Evolutionary conservation across 2,329 filamentous ascomycete species (phyloP).

Genomic region (Leptodontidium sp.): DNA sequence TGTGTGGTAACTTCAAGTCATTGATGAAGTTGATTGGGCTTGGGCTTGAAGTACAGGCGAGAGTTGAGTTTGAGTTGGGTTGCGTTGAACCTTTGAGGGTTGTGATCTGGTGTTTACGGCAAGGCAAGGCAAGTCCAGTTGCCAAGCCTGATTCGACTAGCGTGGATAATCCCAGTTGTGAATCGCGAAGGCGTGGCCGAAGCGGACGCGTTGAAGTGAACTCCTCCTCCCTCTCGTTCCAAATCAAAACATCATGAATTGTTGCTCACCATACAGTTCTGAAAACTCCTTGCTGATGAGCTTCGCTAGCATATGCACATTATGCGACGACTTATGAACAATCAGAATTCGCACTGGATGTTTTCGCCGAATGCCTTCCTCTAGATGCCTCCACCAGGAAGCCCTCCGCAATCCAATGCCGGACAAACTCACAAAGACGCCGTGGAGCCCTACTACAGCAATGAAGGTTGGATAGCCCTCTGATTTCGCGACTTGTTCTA

Average conservation of each 20-base stretch:
- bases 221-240: neutral
- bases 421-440: slow-evolving; percentile 31
- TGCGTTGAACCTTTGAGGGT: neutral
- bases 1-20: neutral
- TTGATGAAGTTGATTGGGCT: neutral
- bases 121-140: neutral
- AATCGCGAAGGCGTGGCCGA: neutral
- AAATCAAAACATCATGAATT: slow-evolving; percentile 19
- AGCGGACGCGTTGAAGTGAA: slow-evolving; percentile 6
- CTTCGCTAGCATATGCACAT: slow-evolving; percentile 27
- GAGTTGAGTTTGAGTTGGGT: slow-evolving; percentile 1
- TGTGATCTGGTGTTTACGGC: neutral
- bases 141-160: slow-evolving; percentile 5
- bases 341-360: slow-evolving; percentile 19
- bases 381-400: slow-evolving; percentile 43
- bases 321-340: slow-evolving; percentile 34
- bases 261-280: slow-evolving; percentile 25
- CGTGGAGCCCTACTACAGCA: slow-evolving; percentile 61
- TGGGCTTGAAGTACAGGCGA: neutral
- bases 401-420: slow-evolving; percentile 39
- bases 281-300: slow-evolving; percentile 23
- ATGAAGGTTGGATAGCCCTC: slow-evolving; percentile 59
- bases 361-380: slow-evolving; percentile 43
- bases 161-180: neutral
- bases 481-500: slow-evolving; percentile 18